phyloP scores from a whole-genome alignment of 306 rosid genomes.

The Dryas alaskensis region DNA sequence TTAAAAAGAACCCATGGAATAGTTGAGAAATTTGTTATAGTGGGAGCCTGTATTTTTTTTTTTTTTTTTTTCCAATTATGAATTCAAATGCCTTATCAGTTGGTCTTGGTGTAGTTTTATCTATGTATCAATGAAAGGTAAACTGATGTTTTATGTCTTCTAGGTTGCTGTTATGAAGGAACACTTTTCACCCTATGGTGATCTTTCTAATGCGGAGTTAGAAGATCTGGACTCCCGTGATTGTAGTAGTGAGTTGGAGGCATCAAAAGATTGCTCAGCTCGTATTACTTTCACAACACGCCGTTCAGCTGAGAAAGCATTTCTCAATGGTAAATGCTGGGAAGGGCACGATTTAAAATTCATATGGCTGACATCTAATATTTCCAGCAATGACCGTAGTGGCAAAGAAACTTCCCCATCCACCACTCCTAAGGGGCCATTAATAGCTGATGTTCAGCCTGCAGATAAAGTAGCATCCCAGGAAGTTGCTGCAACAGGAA shows the following conservation, averaged over 20 bases:
- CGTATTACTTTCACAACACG: constrained; percentile 54
- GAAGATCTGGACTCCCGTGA: constrained; percentile 44
- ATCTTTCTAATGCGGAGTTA: constrained; percentile 55
- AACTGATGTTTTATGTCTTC: constrained; percentile 22
- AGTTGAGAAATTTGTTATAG: neutral
- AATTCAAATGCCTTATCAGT: neutral
- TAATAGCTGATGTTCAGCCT: constrained; percentile 34
- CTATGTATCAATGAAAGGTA: constrained; percentile 6
- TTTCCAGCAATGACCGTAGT: constrained; percentile 36
- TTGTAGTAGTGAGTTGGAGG: constrained; percentile 41
- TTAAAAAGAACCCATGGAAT: neutral
- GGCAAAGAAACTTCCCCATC: constrained; percentile 52
- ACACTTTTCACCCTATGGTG: constrained; percentile 71
- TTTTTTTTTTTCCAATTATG: neutral
- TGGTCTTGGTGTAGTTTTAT: neutral
- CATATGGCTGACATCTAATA: constrained; percentile 52
- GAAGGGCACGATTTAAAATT: constrained; percentile 62
- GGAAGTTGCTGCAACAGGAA: constrained; percentile 39
- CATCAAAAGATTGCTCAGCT: constrained; percentile 34
- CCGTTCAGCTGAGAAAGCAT: constrained; percentile 74
- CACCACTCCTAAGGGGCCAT: constrained; percentile 39
- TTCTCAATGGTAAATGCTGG: constrained; percentile 68
- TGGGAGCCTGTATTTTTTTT: neutral
- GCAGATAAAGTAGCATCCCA: constrained; percentile 38
- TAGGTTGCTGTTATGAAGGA: constrained; percentile 72